These are phyloP conservation scores for Cyclostephanos tholiformis DNA, from an alignment of 108 stramenopile species.

Conservation along the genomic window DNA sequence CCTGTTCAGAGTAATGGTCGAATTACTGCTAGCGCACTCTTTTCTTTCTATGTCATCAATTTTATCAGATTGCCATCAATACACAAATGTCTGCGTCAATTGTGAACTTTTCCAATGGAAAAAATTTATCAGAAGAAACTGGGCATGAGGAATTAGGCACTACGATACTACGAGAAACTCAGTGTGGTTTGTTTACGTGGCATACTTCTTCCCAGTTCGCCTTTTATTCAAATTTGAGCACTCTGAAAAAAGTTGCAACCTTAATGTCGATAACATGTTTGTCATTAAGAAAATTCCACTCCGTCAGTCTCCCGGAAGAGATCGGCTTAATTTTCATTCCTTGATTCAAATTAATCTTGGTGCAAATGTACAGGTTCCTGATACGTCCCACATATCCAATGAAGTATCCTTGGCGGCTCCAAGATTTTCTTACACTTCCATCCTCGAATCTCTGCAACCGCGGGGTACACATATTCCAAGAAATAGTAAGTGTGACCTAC, in stretches of 20 bases:
- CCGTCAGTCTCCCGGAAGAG: no score
- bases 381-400: constrained; percentile 78
- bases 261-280: no score
- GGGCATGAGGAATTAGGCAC: no score
- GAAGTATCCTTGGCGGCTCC: constrained; percentile 74
- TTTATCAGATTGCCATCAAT: constrained; percentile 8
- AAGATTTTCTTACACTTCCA: constrained; percentile 83
- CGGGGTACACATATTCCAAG: constrained; percentile 95
- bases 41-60: no score
- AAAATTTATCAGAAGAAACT: background rate
- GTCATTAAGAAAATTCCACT: no score
- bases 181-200: no score
- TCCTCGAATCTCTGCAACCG: constrained; percentile 88
- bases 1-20: background rate
- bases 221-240: no score
- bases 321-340: no score
- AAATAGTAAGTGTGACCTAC: constrained; percentile 98
- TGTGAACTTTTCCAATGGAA: background rate
- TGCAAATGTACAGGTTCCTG: constrained; percentile 43
- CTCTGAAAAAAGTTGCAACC: no score
- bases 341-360: constrained; percentile 31
- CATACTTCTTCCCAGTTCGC: no score
- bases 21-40: constrained; percentile 8
- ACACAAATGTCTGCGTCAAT: background rate
- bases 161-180: no score